These are phyloP conservation scores for Phaffomyces antillensis DNA, from an alignment of 805 yeast genomes.

Conservation along the genomic window DNA sequence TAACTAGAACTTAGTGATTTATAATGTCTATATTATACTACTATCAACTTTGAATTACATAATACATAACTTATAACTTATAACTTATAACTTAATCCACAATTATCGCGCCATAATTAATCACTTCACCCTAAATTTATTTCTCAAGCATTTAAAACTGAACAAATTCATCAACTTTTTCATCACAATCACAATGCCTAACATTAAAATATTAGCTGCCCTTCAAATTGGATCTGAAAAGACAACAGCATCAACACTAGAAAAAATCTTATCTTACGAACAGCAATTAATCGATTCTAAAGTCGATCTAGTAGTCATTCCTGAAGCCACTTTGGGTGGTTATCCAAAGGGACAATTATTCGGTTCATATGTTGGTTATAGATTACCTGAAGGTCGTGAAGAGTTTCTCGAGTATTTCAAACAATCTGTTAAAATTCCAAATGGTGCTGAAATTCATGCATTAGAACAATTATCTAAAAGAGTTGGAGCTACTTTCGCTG, in stretches of 20 bases:
- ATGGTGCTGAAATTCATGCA: constrained; percentile 26
- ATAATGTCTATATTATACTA: too few species aligned
- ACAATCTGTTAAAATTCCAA: constrained; percentile 30
- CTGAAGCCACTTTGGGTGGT: constrained; percentile 41
- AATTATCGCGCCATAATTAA: too few species aligned
- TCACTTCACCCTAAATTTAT: too few species aligned
- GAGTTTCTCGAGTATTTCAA: constrained; percentile 31
- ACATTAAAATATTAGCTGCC: constrained; percentile 30
- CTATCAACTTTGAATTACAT: too few species aligned
- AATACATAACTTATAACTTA: too few species aligned
- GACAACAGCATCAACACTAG: constrained; percentile 31
- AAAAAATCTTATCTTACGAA: constrained; percentile 33
- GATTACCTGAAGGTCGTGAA: constrained; percentile 34
- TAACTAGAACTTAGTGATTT: too few species aligned
- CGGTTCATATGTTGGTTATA: constrained; percentile 36
- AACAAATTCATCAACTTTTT: too few species aligned
- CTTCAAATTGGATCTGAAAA: constrained; percentile 34
- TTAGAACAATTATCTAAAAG: constrained; percentile 28
- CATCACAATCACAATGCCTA: too few species aligned
- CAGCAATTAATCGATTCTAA: constrained; percentile 26
- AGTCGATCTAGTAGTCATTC: constrained; percentile 34
- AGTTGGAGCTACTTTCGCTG: constrained; percentile 29
- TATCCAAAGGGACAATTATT: constrained; percentile 39
- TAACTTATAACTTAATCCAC: too few species aligned
- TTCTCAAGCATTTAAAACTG: too few species aligned